Evolutionary conservation across 345 rosid species (phyloP).

Genomic region (Gossypium raimondii): DNA sequence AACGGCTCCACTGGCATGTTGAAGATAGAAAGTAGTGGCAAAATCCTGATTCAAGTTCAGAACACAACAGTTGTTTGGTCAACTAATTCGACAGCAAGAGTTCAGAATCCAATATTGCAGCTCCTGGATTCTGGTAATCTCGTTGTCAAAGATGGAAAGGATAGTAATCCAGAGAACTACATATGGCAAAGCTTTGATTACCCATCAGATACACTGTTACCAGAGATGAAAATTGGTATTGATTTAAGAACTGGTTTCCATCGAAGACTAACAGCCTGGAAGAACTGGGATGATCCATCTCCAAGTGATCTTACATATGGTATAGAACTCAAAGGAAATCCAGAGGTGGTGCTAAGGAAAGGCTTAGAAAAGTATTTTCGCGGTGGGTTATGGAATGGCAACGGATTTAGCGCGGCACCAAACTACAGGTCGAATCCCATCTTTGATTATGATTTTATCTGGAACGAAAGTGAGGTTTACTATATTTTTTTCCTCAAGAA

Average conservation of each 20-base stretch:
- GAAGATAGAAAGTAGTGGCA: background rate
- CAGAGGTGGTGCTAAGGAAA: constrained; percentile 5
- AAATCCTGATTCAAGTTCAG: background rate
- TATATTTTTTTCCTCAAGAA: constrained; percentile 23
- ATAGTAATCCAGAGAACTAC: no score
- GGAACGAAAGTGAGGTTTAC: constrained; percentile 24
- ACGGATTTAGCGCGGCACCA: constrained; percentile 27
- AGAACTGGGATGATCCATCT: constrained; percentile 16
- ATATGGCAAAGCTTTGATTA: no score
- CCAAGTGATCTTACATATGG: constrained; percentile 4
- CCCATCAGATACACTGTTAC: background rate
- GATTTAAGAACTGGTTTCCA: background rate
- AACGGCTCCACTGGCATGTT: no score
- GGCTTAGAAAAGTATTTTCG: constrained; percentile 11
- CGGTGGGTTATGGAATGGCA: constrained; percentile 51
- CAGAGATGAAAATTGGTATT: constrained; percentile 43
- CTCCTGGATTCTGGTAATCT: no score
- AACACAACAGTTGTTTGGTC: constrained; percentile 3
- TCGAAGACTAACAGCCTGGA: constrained; percentile 10
- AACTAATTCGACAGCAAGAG: background rate
- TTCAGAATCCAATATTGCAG: no score
- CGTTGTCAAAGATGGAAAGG: no score
- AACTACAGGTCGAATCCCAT: background rate
- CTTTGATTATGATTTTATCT: constrained; percentile 26
- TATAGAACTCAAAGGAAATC: background rate